Base-by-base conservation (phyloP, 1,139 yeast genomes). In the Citeromyces siamensis region DNA sequence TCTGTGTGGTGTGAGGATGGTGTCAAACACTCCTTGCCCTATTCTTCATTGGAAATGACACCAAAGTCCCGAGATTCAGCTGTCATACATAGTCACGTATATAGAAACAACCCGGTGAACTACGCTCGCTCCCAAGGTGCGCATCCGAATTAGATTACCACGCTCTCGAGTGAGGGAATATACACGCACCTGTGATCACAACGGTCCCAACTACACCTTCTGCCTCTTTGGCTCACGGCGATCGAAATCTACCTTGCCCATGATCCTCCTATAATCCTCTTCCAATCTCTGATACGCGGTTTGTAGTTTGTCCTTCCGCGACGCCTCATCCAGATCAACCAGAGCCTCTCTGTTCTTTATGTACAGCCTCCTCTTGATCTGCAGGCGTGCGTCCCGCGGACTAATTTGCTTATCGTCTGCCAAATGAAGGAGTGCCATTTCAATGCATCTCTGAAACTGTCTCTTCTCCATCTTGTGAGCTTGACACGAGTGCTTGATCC, bases 301-400 rank as follows among this genome's bases (percentile, higher is more conserved):
- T 40, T 84, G 86, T 20, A 88, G 59, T 50, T 81, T 82, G 46
- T 76, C 84, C 44, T 67, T 66, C 43, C 71, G 66, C 14, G 76
- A 75, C 2, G 73, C 64, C 20, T 62, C 64, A 38, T 79, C 88
- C 55, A 85, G 60, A 6, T 75, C 80, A 26, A 59, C 61, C 42
- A 90, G 62, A 0, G 85, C 90, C 42, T 86, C 96, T 47, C 65
- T 71, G 56, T 90, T 90, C 51, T 85, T 81, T 39, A 73, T 68
- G 51, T 67, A 88, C 22, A 90, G 57, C 43, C 95, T 65, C 45
- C 64, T 68, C 55, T 86, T 88, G 42, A 88, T 78, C 43, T 70
- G 68, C 34, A 77, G 51, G 38, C 94, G 62, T 14, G 75, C 62
- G 16, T 62, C 60, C 40, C 58, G 60, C 39, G 55, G 54, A 36